A percentile compares a stretch with the other conserved stretches of the same genome.
Evolutionary conservation across 345 rosid species (phyloP).

Genomic region (Leavenworthia alabamica): DNA sequence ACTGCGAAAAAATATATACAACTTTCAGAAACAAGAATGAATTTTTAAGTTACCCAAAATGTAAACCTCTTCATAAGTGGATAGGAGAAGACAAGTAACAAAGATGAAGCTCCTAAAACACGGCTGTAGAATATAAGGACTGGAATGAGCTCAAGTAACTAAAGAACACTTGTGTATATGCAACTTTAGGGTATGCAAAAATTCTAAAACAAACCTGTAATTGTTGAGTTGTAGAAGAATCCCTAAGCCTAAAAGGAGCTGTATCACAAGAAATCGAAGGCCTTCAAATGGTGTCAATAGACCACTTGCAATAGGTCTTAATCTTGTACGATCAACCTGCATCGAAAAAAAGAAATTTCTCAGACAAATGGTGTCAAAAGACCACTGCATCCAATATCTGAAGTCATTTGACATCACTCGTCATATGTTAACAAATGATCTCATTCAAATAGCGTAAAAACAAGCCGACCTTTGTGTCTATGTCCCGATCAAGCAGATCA

Average conservation of each 20-base stretch:
- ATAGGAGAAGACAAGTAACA: conserved; percentile 86
- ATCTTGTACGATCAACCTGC: conserved; percentile 79
- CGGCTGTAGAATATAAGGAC: conserved; percentile 44
- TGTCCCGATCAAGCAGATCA: conserved; percentile 89
- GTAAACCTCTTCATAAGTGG: conserved; percentile 94
- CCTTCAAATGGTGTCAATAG: conserved; percentile 78
- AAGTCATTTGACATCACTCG: not conserved
- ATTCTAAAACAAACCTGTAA: conserved; percentile 52
- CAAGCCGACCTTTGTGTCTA: conserved; percentile 60
- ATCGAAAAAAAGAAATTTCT: not conserved
- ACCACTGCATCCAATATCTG: no score
- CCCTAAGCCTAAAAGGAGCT: conserved; percentile 83
- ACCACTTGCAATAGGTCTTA: conserved; percentile 96
- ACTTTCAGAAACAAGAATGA: not conserved
- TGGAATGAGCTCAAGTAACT: not conserved
- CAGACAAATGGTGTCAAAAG: no score
- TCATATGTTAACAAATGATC: not conserved
- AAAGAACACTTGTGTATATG: not conserved
- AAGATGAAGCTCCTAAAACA: conserved; percentile 77
- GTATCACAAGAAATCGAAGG: conserved; percentile 69
- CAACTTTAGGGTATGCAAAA: not conserved
- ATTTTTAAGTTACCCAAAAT: conserved; percentile 65
- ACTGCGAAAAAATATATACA: not conserved
- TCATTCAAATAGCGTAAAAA: not conserved
- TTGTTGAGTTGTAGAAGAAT: conserved; percentile 86